Evolutionary conservation across 352 stramenopile genomes (phyloP).

Genomic region (Phytophthora pisi): DNA sequence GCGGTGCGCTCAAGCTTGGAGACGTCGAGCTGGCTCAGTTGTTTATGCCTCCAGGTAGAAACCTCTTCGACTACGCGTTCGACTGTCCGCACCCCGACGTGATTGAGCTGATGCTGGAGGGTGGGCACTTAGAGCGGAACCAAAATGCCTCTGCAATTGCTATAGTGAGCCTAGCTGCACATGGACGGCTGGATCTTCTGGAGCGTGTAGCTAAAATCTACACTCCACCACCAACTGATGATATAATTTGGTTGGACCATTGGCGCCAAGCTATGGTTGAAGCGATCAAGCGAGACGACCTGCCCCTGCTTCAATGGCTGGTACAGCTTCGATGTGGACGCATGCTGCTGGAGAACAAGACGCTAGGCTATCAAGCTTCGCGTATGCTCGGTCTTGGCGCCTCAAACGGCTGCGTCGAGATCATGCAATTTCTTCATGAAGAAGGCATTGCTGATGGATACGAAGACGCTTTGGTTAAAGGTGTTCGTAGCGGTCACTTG

Average conservation of each 20-base stretch:
- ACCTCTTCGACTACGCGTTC: neutral
- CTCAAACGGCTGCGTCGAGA: neutral
- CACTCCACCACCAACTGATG: neutral
- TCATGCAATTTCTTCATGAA: neutral
- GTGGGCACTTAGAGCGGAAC: neutral
- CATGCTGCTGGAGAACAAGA: neutral
- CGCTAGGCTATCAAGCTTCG: neutral
- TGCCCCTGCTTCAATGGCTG: neutral
- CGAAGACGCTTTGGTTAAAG: neutral
- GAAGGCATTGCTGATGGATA: neutral
- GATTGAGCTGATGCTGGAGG: neutral
- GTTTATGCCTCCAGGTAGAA: neutral
- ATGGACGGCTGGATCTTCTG: constrained; percentile 1
- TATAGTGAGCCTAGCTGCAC: neutral
- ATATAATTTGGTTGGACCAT: neutral
- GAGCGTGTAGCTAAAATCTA: neutral
- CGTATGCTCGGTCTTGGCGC: neutral
- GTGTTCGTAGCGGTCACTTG: neutral
- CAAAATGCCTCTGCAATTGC: neutral
- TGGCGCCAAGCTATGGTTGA: neutral
- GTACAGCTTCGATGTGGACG: neutral
- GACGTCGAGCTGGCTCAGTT: neutral
- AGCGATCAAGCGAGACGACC: neutral
- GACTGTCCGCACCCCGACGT: neutral
- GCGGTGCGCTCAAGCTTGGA: neutral